Evolutionary conservation across 192 early-diverging fungal species (phyloP), one percentile per base, ranked within the genome.

Genomic region (Backusella psychrophila): DNA sequence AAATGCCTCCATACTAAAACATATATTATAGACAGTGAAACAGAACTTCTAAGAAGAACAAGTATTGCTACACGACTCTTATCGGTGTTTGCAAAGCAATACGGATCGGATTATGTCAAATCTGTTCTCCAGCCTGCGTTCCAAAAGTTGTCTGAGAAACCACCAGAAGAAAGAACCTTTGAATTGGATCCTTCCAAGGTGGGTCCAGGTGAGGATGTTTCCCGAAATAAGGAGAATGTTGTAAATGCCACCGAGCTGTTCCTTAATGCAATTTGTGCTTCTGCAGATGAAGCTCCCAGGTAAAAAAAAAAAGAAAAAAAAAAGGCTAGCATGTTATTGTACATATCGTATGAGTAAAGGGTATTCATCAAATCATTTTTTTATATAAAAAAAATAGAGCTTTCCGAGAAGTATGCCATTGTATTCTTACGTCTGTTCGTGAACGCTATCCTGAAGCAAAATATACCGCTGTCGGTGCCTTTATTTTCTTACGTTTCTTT

Each of bases 401-500:
- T 6, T 89, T 98, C 75, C 86, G 95, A 14, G 91, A 93, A 69
- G 90, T 96, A 72, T 99, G 97, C 73, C 87, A 91, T 76, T 88
- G 92, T 68, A 89, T 99, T 23, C 88, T 90, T 69, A 87, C 85
- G 46, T 83, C 95, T 35, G 96, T 98, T 0, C 89, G 88, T 26
- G 87, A 87, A 69, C 86, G 91, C 19, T 98, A 97, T 86, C 95
- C 93, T 0, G 93, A 94, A 42, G 91, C 95, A 21, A 92, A 92
- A 56, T 88, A 89, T 65, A 94, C 92, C 3, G 94, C 96, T 59
- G 96, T 99, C 0, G 97, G 97, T 75, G 94, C 94, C 0, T 98
- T 98, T 66, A 89, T 99, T 73, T 99, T 99, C 79, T 83, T 99
- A 78, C 92, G 97, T 9, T 97, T 98, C 90, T 88, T 98, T 74